Percentiles rank a stretch among this genome's conserved stretches.
phyloP scores from a whole-genome alignment of 768 basidiomycete genomes.

The Agaricus blazei region DNA sequence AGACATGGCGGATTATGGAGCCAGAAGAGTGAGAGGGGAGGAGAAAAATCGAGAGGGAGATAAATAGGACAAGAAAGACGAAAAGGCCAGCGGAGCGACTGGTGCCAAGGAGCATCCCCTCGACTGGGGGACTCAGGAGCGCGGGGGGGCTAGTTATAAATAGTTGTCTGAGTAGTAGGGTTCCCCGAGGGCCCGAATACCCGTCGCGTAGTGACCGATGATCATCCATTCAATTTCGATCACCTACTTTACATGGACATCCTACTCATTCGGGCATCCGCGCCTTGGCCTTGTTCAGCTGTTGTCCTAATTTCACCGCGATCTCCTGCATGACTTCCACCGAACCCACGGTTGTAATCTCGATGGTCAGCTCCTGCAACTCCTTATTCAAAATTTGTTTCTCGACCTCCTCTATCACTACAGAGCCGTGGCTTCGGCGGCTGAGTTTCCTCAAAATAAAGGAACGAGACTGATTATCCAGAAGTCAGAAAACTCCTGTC shows the following conservation, averaged over 20 bases:
- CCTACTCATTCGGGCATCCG: neutral
- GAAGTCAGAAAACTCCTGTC: neutral
- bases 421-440: slow-evolving; percentile 27
- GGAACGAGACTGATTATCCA: slow-evolving; percentile 5
- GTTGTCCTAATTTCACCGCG: neutral
- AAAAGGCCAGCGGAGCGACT: neutral
- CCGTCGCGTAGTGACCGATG: neutral
- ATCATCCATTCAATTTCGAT: no score
- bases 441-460: slow-evolving; percentile 29
- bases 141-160: neutral
- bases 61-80: neutral
- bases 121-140: neutral
- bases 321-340: slow-evolving; percentile 8
- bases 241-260: neutral
- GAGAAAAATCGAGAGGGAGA: neutral
- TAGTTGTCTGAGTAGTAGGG: neutral
- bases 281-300: neutral
- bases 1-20: neutral
- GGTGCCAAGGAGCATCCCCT: neutral
- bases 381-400: slow-evolving; percentile 32
- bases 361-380: slow-evolving; percentile 41
- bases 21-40: neutral
- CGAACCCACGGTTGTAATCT: slow-evolving; percentile 19
- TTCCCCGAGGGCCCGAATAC: neutral
- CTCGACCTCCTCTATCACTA: slow-evolving; percentile 28